phyloP scores from a whole-genome alignment of 805 yeast genomes.

The Brettanomyces nanus region DNA sequence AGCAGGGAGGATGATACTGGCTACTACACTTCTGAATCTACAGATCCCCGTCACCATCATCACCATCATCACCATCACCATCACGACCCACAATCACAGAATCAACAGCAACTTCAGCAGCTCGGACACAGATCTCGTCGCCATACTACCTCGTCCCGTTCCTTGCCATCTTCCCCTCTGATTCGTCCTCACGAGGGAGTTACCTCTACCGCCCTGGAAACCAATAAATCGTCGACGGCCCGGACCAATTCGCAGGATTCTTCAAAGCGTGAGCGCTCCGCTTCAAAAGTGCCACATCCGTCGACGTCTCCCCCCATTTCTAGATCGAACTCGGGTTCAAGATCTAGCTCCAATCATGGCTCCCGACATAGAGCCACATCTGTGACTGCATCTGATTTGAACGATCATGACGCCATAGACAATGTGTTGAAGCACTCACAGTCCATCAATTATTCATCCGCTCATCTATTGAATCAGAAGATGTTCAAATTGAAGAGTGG shows the following conservation, averaged over 20 bases:
- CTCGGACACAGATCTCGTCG: background rate
- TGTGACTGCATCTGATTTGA: constrained; percentile 13
- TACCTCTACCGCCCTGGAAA: constrained; percentile 4
- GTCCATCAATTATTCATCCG: constrained; percentile 17
- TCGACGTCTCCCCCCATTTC: constrained; percentile 15
- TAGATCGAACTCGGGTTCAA: constrained; percentile 10
- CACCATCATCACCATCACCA: constrained; percentile 5
- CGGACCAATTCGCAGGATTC: background rate
- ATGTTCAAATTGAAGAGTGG: constrained; percentile 21
- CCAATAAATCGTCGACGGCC: background rate
- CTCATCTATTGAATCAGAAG: constrained; percentile 17
- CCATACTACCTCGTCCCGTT: background rate
- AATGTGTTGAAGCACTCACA: constrained; percentile 20
- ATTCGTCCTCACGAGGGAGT: constrained; percentile 2
- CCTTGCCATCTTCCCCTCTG: constrained; percentile 4
- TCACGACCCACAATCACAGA: background rate
- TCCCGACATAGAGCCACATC: constrained; percentile 15
- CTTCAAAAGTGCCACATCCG: too few species aligned
- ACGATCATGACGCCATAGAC: constrained; percentile 5
- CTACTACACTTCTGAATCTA: background rate
- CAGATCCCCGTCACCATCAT: constrained; percentile 2
- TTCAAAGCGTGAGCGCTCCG: background rate
- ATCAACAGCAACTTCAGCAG: background rate
- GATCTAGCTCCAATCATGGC: background rate
- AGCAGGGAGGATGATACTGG: background rate